These are phyloP conservation scores for Wickerhamiella bombiphila DNA, from an alignment of 805 yeast genomes.

Conservation along the genomic window DNA sequence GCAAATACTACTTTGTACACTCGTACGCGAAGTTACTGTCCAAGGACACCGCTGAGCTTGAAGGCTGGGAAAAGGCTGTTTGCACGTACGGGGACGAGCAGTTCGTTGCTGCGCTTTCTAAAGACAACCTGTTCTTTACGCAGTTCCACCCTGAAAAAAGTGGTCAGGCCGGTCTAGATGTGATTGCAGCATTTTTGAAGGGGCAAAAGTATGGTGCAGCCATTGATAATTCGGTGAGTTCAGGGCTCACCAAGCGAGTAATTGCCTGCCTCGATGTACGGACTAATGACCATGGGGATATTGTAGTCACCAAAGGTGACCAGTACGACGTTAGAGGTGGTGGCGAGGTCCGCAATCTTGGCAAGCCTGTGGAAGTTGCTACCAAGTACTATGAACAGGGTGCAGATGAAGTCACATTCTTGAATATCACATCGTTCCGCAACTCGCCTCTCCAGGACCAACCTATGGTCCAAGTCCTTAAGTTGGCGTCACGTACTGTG, in stretches of 20 bases:
- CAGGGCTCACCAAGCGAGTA: constrained; percentile 74
- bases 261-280: constrained; percentile 98
- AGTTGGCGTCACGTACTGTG: constrained; percentile 68
- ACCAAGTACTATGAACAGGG: constrained; percentile 84
- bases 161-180: constrained; percentile 73
- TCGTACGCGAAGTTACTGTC: constrained; percentile 34
- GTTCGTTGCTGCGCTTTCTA: constrained; percentile 70
- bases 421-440: constrained; percentile 90
- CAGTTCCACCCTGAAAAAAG: constrained; percentile 99
- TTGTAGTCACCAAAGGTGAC: constrained; percentile 97
- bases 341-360: constrained; percentile 63
- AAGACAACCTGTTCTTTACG: constrained; percentile 76
- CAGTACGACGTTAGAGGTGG: constrained; percentile 84
- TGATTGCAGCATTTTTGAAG: constrained; percentile 57
- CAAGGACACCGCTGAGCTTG: constrained; percentile 22
- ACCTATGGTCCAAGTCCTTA: constrained; percentile 88
- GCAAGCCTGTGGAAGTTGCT: constrained; percentile 93
- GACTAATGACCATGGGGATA: constrained; percentile 82
- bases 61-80: constrained; percentile 56
- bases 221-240: constrained; percentile 8
- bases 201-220: constrained; percentile 24
- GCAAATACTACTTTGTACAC: constrained; percentile 87
- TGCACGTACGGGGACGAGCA: constrained; percentile 63
- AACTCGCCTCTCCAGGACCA: constrained; percentile 85
- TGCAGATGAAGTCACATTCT: constrained; percentile 91